Base-by-base conservation (phyloP, 768 basidiomycete genomes). In the Cystofilobasidium capitatum region DNA sequence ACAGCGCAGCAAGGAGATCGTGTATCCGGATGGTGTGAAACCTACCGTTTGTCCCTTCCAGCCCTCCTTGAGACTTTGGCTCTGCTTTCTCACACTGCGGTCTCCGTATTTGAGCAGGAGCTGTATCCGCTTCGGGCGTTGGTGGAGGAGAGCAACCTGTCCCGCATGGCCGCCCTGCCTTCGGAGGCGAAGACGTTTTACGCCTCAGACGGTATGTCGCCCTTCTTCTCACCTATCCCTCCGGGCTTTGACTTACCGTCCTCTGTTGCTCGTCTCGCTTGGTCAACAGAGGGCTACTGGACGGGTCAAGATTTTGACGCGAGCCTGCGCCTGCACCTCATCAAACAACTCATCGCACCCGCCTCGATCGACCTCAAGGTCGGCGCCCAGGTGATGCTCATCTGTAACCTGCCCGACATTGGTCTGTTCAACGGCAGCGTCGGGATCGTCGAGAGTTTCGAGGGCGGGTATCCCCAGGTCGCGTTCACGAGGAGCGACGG, bases 81-180 rank as follows among this genome's bases (percentile, higher is more conserved):
- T 17, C 22, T 42, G 14, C 16, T 1, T 26, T 33, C 44, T 20
- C 5, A 26, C n/a, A 17, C 44, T 45, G 44, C 6, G 24, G 49
- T 9, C 26, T 16, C 22, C 54, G n/a, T 45, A 33, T 39, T 26
- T 36, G 58, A 42, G 29, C 13, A 59, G 64, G 61, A 67, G 74
- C 94, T 91, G 58, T 97, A 94, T 77, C 92, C 96, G 16, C 84
- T 87, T 7, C 84, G 96, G 65, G 86, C 91, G 69, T 90, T 97
- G 66, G 96, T 99, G 22, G 92, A 98, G 40, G 29, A 14, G 16
- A n/a, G n/a, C n/a, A 61, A 61, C 36, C 17, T n/a, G 14, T 9
- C 4, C 13, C 55, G 65, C 8, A 58, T 66, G 39, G 35, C 14
- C 20, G 29, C 17, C 8, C 35, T 64, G n/a, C 20, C 12, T 13